Evolutionary conservation across 2,329 filamentous ascomycete species (phyloP), one percentile per base, ranked within the genome.

Genomic region (Elsinoe fawcettii): DNA sequence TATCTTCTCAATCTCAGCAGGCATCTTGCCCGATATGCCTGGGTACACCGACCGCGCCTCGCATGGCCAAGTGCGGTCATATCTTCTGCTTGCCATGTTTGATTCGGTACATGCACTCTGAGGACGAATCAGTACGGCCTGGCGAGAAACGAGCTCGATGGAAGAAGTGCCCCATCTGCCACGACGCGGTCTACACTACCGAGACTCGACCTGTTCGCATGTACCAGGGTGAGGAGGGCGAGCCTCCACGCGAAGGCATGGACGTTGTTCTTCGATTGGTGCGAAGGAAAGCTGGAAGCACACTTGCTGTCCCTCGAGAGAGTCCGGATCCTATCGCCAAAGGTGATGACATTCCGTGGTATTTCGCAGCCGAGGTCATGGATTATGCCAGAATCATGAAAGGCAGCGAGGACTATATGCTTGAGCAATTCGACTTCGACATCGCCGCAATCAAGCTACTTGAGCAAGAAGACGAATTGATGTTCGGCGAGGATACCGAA

Each of bases 331-430:
- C 82, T 2, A 76, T 90, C 25, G 80, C 80, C 27, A 79, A 82
- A 18, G 82, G 81, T 7, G 84, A 92, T 53, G 87, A 91, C 65
- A 83, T 97, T 34, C 93, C 93, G 0, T 99, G 93, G 93, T 90
- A 95, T 70, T 90, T 93, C 72, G 90, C 89, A 5, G 90, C 90
- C 8, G 95, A 96, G 65, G 90, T 96, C 34, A 80, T 95, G 68
- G 93, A 99, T 69, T 99, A 96, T 71, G 90, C 91, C 14, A 84
- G 91, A 37, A 86, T 97, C 57, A 96, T 99, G 88, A 95, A 92
- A 69, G 93, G 91, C 5, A 92, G 89, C 3, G 84, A 87, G 65
- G 84, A 87, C 32, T 99, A 99, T 68, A 92, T 99, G 86, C 69
- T 76, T 11, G 78, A 83, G 55, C 88, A 97, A 67, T 92, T 86